phyloP scores from a whole-genome alignment of 148 eudicot genomes.

The Linanthus parryae region DNA sequence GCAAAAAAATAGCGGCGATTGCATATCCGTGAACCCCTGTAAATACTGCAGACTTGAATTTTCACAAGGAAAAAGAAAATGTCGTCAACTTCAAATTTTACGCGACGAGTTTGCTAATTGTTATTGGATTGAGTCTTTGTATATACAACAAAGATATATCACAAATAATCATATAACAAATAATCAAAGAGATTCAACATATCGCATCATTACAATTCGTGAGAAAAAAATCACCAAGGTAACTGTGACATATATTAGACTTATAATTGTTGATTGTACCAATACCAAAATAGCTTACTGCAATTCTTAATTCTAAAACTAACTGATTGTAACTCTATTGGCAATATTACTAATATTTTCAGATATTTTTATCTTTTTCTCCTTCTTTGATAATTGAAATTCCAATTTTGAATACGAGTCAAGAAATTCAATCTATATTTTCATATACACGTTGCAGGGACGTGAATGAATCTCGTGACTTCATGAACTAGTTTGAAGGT shows the following conservation, averaged over 20 bases:
- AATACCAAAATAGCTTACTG: no score
- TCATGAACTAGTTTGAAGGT: background rate
- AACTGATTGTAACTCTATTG: no score
- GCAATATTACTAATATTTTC: no score
- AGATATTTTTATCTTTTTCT: no score
- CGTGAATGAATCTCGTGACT: background rate
- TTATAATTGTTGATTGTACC: no score
- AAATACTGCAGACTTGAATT: conserved; percentile 56
- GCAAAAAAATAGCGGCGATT: conserved; percentile 45
- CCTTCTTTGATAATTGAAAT: no score
- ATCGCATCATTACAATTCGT: background rate
- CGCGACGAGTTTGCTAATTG: background rate
- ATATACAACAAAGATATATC: background rate
- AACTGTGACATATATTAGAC: no score
- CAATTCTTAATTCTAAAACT: no score
- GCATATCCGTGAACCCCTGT: conserved; percentile 78
- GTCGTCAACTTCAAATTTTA: background rate
- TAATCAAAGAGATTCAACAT: background rate
- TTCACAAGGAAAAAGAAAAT: background rate
- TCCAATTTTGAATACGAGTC: no score
- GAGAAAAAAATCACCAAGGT: background rate
- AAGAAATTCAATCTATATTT: background rate
- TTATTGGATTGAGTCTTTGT: background rate
- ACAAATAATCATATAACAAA: background rate
- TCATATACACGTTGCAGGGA: background rate